Percentiles rank a stretch among this genome's conserved stretches.
These are phyloP conservation scores for Hypoxylon crocopeplum DNA, from an alignment of 495 filamentous ascomycete genomes.

Conservation along the genomic window DNA sequence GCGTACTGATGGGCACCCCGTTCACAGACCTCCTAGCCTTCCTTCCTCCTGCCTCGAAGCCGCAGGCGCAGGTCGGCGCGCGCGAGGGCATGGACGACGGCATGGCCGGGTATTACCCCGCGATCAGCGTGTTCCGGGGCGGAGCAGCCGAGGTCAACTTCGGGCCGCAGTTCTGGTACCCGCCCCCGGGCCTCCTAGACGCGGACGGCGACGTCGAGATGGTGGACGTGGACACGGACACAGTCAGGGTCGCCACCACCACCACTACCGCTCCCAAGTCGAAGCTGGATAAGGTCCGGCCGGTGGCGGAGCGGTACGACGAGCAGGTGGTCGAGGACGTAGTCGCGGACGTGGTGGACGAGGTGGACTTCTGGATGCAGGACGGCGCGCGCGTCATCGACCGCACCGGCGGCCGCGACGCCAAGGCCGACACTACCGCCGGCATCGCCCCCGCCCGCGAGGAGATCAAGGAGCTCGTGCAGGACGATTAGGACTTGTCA, in stretches of 20 bases:
- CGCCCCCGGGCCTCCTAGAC: slow-evolving; percentile 62
- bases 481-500: slow-evolving; percentile 59
- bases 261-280: not conserved
- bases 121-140: slow-evolving; percentile 88
- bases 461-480: slow-evolving; percentile 69
- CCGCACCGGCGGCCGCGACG: slow-evolving; percentile 46
- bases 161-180: slow-evolving; percentile 87
- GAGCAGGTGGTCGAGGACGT: slow-evolving; percentile 97
- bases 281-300: slow-evolving; percentile 48
- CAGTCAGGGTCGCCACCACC: slow-evolving; percentile 21
- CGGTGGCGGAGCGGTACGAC: slow-evolving; percentile 81
- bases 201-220: slow-evolving; percentile 58
- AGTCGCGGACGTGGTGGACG: slow-evolving; percentile 88
- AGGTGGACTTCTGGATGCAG: slow-evolving; percentile 80
- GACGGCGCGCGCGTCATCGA: slow-evolving; percentile 62
- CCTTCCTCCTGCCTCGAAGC: slow-evolving; percentile 86
- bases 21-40: slow-evolving; percentile 92
- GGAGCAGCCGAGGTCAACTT: slow-evolving; percentile 93
- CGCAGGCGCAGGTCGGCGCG: slow-evolving; percentile 73
- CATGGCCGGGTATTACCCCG: slow-evolving; percentile 92
- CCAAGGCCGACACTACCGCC: slow-evolving; percentile 47
- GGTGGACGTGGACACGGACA: slow-evolving; percentile 47
- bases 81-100: slow-evolving; percentile 89
- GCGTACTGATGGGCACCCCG: slow-evolving; percentile 80
- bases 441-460: slow-evolving; percentile 50